Evolutionary conservation across 2,329 filamentous ascomycete species (phyloP).

Genomic region (Orbilia blumenaviensis): DNA sequence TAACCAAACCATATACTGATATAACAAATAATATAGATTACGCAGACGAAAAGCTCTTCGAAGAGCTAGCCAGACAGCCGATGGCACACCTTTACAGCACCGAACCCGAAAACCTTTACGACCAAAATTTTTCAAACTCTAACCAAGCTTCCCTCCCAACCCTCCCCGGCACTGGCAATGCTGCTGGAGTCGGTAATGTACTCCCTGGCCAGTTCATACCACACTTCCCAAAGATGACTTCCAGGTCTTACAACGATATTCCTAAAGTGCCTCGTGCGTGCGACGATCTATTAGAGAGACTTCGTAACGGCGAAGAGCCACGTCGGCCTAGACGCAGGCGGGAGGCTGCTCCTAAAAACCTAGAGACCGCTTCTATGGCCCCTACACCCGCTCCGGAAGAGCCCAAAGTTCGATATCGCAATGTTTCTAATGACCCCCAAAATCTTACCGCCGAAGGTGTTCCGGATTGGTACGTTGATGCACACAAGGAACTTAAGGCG

Average conservation of each 20-base stretch:
- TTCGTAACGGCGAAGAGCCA: background rate
- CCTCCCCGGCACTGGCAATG: background rate
- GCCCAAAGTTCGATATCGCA: constrained; percentile 14
- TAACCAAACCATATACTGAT: too few species aligned
- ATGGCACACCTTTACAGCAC: background rate
- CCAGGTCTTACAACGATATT: too few species aligned
- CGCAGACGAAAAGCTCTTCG: constrained; percentile 20
- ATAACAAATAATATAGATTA: too few species aligned
- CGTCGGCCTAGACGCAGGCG: background rate
- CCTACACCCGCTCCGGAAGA: too few species aligned
- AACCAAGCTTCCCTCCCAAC: background rate
- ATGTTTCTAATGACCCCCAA: background rate
- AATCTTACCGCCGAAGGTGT: background rate
- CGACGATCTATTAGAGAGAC: constrained; percentile 23
- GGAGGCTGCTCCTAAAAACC: background rate
- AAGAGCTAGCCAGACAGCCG: background rate
- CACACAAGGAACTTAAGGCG: constrained; percentile 1
- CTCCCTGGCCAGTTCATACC: background rate
- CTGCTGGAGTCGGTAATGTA: background rate
- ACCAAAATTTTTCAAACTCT: background rate
- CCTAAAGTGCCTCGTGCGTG: constrained; percentile 17
- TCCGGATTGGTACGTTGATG: constrained; percentile 25
- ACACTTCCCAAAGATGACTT: constrained; percentile 13
- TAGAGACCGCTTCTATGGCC: background rate
- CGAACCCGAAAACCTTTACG: background rate